Base-by-base conservation (phyloP, 805 yeast species). In the Wickerhamiella siamensis region DNA sequence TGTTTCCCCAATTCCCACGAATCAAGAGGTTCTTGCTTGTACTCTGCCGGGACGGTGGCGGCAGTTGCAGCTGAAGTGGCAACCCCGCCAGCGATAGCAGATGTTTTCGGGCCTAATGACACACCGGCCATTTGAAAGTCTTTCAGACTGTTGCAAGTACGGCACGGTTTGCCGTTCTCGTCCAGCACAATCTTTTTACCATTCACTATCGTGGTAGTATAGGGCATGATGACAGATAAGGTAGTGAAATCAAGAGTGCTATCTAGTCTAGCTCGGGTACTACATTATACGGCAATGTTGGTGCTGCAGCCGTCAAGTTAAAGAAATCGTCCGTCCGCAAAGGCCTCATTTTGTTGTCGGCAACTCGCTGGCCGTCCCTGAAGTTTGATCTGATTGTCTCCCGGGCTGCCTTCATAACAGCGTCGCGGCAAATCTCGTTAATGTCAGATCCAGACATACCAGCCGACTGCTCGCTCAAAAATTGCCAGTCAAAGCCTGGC, bases 131-230 rank as follows among this genome's bases (percentile, higher is more conserved):
- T 63, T 57, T 77, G 78, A 60, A 88, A 88, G 56, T 88, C 96
- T 33, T 75, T 59, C 31, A 88, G 62, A 0, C 86, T 62, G 61
- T 87, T 87, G 58, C 98, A 88, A 2, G 94, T 65, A 40, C 95
- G 88, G 56, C 98, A 88, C 44, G 96, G 96, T 60, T 83, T 87
- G 1, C 97, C 97, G 60, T 88, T 79, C 56, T 83, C 77, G 55
- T 83, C 95, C 43, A 82, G 75, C 18, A 83, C 61, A 44, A 84
- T 78, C 50, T 72, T 74, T 37, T 79, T 66, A 0, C 94, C 94
- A 18, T 56, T 46, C 9, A 56, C 35, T 5, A 36, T 31, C 2
- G 43, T 43, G 18, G 40, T 35, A 3, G 42, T 41, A 27, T 45
- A 45, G 5, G 42, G 34, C 46, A 43, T 43, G 36, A 16, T 31